Conservation (phyloP, 768 basidiomycete species). For the Tricholoma matsutake region DNA sequence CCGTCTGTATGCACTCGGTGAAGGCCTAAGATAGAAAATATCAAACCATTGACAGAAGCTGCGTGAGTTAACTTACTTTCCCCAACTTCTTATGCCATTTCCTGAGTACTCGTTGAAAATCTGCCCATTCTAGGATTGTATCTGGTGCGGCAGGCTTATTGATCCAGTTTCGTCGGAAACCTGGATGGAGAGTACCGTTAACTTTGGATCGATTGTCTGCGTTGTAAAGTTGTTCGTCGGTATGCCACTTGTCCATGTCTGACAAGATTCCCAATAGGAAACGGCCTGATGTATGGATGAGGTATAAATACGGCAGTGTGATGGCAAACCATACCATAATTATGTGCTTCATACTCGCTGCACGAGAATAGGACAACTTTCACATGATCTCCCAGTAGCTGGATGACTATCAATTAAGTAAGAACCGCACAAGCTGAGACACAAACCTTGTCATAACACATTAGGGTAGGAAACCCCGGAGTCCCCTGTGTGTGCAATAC, state of each 20-base stretch:
- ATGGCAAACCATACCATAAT: conserved; percentile 63
- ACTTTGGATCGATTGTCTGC: conserved; percentile 67
- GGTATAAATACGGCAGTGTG: background rate
- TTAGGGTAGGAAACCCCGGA: conserved; percentile 80
- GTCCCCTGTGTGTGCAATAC: conserved; percentile 87
- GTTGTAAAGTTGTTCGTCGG: conserved; percentile 69
- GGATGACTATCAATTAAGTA: conserved; percentile 6
- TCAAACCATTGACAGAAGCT: background rate
- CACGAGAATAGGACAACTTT: conserved; percentile 87
- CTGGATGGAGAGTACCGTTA: conserved; percentile 63
- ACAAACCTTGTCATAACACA: conserved; percentile 76
- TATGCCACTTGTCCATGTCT: conserved; percentile 78
- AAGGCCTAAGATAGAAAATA: conserved; percentile 52
- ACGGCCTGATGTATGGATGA: conserved; percentile 53
- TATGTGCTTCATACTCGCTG: conserved; percentile 94
- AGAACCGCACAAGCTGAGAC: background rate
- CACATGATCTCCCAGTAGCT: conserved; percentile 86
- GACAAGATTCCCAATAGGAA: conserved; percentile 79
- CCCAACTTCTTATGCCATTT: conserved; percentile 85
- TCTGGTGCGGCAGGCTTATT: conserved; percentile 43
- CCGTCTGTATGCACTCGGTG: conserved; percentile 75
- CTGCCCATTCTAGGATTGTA: conserved; percentile 65
- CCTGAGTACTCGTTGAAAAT: conserved; percentile 64
- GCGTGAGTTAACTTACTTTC: conserved; percentile 41
- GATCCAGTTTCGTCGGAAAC: conserved; percentile 55